Base-by-base conservation (phyloP, 371 early-diverging fungal genomes). In the Mortierella sp. region DNA sequence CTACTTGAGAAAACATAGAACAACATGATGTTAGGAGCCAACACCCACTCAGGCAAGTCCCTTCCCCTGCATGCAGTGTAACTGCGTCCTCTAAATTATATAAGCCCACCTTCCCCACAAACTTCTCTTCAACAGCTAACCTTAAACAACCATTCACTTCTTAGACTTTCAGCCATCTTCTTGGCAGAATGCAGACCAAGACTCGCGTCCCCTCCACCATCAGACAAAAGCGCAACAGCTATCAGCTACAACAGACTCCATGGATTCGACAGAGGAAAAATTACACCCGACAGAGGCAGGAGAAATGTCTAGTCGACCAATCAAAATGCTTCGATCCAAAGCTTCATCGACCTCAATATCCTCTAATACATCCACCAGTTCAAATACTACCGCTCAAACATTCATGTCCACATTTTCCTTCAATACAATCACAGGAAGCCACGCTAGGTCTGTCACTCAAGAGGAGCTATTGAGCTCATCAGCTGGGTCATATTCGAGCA, bases 391-490 rank as follows among this genome's bases (percentile, higher is more conserved):
- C 22, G 54, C 66, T 2, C 73, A 73, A n/a, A 66, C 78, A 5
- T 78, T 78, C 67, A 62, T 73, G 70, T 67, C 78, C n/a, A 73
- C 74, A 0, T 63, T 59, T 0, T 78, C 78, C 35, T 78, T 78
- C 49, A 70, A 43, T 22, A 78, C 78, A 28, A 43, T 58, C 9
- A 66, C 78, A 0, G 78, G 70, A 28, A 60, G 22, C 14, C 77
- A 43, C 45, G 9, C 0, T 37, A 30, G 62, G 8, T 43, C 45
- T 10, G 24, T 24, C 24, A 24, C 62, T 14, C 62, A 45, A 26
- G 62, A 62, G 26, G 35, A 35, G 11, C 20, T 43, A 24, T 45
- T 43, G 26, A 30, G 26, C 14, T 45, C 22, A 6, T 62, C 45
- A 4, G 43, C 16, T 1, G 39, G 37, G 22, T 45, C 62, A 62